Base-by-base conservation (phyloP, 495 filamentous ascomycete species). In the Talaromyces proteolyticus region DNA sequence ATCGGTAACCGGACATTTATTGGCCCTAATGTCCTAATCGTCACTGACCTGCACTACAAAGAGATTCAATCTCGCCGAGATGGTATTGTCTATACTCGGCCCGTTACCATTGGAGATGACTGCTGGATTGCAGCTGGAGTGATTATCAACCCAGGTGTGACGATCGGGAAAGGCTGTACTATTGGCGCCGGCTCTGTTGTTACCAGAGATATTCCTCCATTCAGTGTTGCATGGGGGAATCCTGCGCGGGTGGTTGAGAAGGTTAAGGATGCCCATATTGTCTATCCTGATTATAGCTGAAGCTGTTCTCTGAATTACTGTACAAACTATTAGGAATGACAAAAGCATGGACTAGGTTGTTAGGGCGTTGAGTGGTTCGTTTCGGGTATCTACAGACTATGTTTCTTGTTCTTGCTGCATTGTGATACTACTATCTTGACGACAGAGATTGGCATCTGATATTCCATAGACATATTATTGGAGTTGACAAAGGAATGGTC, bases 121-220 rank as follows among this genome's bases (percentile, higher is more conserved):
- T 73, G 66, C 51, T 77, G 70, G 71, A 72, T 79, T 53, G 73
- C 72, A 3, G 69, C 53, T 4, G 54, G 60, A 39, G 64, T 57
- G n/a, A 62, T 57, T 3, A 70, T 79, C 29, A 47, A 77, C 47
- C 65, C 70, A 0, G 74, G 72, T 11, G 72, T 77, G 3, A 70
- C 51, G 3, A 75, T 77, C 39, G 75, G 73, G 6, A 53, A 66
- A 8, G 69, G 74, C 1, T 63, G 56, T 34, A 69, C 67, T 0
- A 60, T 78, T 50, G 74, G 64, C n/a, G 72, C 73, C 17, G 72
- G 70, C 2, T 56, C 62, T 20, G 63, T 77, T 7, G 75, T 79
- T 2, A 70, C 63, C 5, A 65, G 52, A 39, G 60, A 70, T 45
- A 63, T 78, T 19, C 65, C 64, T 4, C 53, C 61, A 3, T 64